phyloP scores from a whole-genome alignment of 208 protist species.

The Trypanosoma cruzi region DNA sequence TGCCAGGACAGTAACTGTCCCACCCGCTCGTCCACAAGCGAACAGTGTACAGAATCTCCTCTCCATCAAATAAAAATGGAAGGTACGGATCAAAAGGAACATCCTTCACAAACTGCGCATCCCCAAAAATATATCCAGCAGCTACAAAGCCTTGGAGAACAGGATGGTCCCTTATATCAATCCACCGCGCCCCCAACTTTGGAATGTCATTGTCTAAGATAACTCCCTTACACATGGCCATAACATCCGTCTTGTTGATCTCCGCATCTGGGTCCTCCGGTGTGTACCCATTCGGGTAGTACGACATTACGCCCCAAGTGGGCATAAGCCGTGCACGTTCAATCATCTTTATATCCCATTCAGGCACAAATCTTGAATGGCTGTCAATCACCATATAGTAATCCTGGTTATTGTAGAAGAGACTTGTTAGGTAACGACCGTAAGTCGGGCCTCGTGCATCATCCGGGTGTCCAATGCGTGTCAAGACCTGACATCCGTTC shows the following conservation, averaged over 20 bases:
- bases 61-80: constrained; percentile 93
- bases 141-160: constrained; percentile 68
- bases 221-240: constrained; percentile 75
- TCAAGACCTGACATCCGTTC: constrained; percentile 59
- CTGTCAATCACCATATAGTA: constrained; percentile 90
- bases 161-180: constrained; percentile 24
- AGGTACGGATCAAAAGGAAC: constrained; percentile 94
- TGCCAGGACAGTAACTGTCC: constrained; percentile 79
- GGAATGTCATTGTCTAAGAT: constrained; percentile 65
- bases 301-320: constrained; percentile 68
- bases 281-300: constrained; percentile 83
- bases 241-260: constrained; percentile 39
- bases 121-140: constrained; percentile 79
- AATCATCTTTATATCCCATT: constrained; percentile 85
- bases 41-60: constrained; percentile 88
- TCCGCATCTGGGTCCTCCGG: constrained; percentile 47
- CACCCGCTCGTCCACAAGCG: constrained; percentile 90
- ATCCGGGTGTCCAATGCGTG: constrained; percentile 37
- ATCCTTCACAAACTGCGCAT: constrained; percentile 70
- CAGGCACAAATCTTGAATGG: constrained; percentile 72
- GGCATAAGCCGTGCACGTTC: constrained; percentile 54
- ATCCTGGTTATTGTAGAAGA: constrained; percentile 82
- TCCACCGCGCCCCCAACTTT: constrained; percentile 63
- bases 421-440: constrained; percentile 73
- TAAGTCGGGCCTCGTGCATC: constrained; percentile 80